Evolutionary conservation across 2,329 filamentous ascomycete genomes (phyloP), one percentile per base, ranked within the genome.

Genomic region (Aspergillus sp.): DNA sequence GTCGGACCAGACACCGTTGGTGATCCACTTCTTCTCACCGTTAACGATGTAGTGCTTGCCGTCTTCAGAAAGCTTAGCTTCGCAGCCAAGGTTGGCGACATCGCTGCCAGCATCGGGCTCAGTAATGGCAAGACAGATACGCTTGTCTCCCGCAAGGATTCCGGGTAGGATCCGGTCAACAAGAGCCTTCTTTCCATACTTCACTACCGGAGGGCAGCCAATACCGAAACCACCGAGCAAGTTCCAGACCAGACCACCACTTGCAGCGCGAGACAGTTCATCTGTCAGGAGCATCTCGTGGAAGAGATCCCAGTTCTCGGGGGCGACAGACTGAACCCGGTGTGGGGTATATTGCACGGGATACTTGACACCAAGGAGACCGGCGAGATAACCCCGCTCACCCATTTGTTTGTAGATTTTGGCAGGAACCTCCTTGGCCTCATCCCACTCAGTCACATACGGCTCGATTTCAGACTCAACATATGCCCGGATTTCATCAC

Each of bases 21-120:
- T 98, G 77, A 98, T 98, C 93, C 95, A 98, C 81, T 99, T 99
- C 89, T 99, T 98, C 86, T 97, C 93, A 55, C 95, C 95, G 72
- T 98, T 99, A 78, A 99, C 95, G 66, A 98, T 98, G 79, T 96
- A 99, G 80, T 98, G 91, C 82, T 98, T 98, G 71, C 95, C 95
- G 69, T 99, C 95, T 67, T 95, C 90, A 62, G 85, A 90, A 57
- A 98, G 84, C 82, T 96, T 96, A 24, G 95, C 95, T 82, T 98
- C 93, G 76, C 93, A 98, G 13, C 88, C 95, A 65, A 99, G 75
- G 78, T 96, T 98, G 59, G 95, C 95, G 9, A 99, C 95, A 73
- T 99, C 95, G 64, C 87, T 91, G 45, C 95, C 95, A 12, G 93
- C 95, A 78, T 98, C 93, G 60, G 89, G 95, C 79, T 99, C 95